Base-by-base conservation (phyloP, 441 rosid species). In the Eruca vesicaria region DNA sequence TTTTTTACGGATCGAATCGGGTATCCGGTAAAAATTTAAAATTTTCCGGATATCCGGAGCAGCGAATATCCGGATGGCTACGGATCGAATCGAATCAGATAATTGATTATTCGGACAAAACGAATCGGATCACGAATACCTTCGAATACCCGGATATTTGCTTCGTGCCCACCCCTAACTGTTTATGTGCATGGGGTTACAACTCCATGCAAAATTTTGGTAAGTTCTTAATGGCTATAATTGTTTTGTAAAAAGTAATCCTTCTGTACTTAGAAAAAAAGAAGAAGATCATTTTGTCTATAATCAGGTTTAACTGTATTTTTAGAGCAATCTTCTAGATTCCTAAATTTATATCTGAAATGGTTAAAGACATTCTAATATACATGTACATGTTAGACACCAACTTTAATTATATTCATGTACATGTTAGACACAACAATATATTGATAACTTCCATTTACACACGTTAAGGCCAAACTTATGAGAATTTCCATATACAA, bases 401-500 rank as follows among this genome's bases (percentile, higher is more conserved):
- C 15, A 35, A 16, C 4, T 43, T 58, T 38, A 38, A 38, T 38
- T 43, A 5, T 43, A 43, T 43, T 15, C 56, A 50, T 50, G 29
- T 16, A 4, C 18, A 16, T 9, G 21, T 48, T 41, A 41, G 48
- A 56, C 8, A 28, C 15, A 53, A 19, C 28, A 53, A 43, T 43
- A 14, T 1, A 14, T 14, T 2, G 11, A 52, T 52, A 52, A 52
- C 58, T 53, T 18, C 14, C 26, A 19, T 48, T 68, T 62, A 60
- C 70, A 75, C 29, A 69, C 14, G 35, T 63, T 29, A 28, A 68
- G 63, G 69, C 33, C 68, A 33, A 73, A 32, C 15, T 7, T 12
- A 8, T 50, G 10, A 60, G 20, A 61, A 60, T 35, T 50, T 68
- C 10, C 35, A 18, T 36, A 23, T 19, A 60, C 14, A 31, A 35